Base-by-base conservation (phyloP, 2,329 filamentous ascomycete species). In the Aspergillus sojae region DNA sequence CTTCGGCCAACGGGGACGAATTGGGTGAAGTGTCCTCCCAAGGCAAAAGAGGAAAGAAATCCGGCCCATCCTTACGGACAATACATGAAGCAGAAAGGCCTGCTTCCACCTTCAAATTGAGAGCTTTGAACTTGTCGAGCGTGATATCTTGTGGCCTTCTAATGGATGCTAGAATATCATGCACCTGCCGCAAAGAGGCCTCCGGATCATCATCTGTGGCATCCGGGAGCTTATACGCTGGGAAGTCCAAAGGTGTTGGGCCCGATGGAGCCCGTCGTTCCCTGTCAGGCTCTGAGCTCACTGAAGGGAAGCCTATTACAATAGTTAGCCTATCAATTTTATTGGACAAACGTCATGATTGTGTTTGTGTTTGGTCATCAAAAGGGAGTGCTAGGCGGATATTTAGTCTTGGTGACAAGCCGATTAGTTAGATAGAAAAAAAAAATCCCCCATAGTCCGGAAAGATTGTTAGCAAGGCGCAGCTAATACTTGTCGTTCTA, bases 171-270 rank as follows among this genome's bases (percentile, higher is more conserved):
- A 86, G 77, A 26, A 77, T 69, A 60, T 77, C 71, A 55, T 84
- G 75, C 16, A 83, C 75, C n/a, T 72, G 69, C 50, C 71, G 67
- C 70, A 81, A 68, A 65, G 76, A 74, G 11, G 72, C 70, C 50
- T 75, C 69, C 12, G 72, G 72, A 70, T 79, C 79, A 63, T 76
- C 60, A 10, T 70, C 63, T 41, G 70, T 56, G n/a, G 70, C 6
- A n/a, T 52, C 72, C 65, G 79, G 77, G 39, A 81, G 79, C 32
- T 73, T 68, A 65, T 83, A 81, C 59, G 72, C 71, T 36, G 85
- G 85, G 67, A 87, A 86, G 59, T 83, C 83, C 54, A 86, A 77
- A 23, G 81, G 80, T 30, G 80, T 83, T 39, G 85, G 80, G 62
- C 73, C 74, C 39, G 82, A 72, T 53, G 85, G 85, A 45, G 84